Percentiles rank a stretch among this genome's conserved stretches.
Evolutionary conservation across 108 stramenopile genomes (phyloP).

Genomic region (Fistulifera pelliculosa): DNA sequence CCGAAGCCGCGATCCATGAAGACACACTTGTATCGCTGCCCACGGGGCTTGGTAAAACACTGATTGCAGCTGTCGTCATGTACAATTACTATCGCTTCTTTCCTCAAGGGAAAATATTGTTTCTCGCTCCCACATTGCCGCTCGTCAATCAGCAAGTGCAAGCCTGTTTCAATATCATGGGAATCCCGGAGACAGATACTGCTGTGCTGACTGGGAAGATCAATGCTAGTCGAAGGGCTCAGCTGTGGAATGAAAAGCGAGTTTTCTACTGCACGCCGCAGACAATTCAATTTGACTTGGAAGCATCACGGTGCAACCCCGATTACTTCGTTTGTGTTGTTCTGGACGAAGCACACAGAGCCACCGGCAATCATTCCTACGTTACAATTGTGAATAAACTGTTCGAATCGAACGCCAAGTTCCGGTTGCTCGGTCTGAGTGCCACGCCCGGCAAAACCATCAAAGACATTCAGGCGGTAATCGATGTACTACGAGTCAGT

Average conservation of each 20-base stretch:
- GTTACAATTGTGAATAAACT: constrained; percentile 50
- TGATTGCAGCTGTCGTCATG: constrained; percentile 97
- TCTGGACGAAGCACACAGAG: constrained; percentile 95
- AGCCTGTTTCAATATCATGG: constrained; percentile 87
- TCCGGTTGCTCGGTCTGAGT: constrained; percentile 78
- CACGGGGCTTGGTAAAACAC: constrained; percentile 97
- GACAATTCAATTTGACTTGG: constrained; percentile 86
- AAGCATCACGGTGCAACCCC: constrained; percentile 33
- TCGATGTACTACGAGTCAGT: constrained; percentile 51
- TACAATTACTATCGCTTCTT: constrained; percentile 95
- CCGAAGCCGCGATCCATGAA: constrained; percentile 54
- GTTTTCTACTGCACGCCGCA: constrained; percentile 98
- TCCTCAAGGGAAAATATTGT: constrained; percentile 57
- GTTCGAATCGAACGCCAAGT: constrained; percentile 41
- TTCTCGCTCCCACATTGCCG: constrained; percentile 91
- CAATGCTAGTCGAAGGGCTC: constrained; percentile 24
- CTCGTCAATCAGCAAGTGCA: constrained; percentile 92
- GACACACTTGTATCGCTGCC: constrained; percentile 95
- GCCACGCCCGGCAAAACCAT: constrained; percentile 94
- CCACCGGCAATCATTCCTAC: constrained; percentile 90
- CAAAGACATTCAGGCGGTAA: constrained; percentile 72
- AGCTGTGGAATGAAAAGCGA: constrained; percentile 58
- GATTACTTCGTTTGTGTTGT: constrained; percentile 79
- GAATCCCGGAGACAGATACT: constrained; percentile 68
- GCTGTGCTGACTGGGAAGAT: constrained; percentile 68